phyloP scores from a whole-genome alignment of 129 eudicot genomes.

The Rutidosis leptorrhynchoides region DNA sequence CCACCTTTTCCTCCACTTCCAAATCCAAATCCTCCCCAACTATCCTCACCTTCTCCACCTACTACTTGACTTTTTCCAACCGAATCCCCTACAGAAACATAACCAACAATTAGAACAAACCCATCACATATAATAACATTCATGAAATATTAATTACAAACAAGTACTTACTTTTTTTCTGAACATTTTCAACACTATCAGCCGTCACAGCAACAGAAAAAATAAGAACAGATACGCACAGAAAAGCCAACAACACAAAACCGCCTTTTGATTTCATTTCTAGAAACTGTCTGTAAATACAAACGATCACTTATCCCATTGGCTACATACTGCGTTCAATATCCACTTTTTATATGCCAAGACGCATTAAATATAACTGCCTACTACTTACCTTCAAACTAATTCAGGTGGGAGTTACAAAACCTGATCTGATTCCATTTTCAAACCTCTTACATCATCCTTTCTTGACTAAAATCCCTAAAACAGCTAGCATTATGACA shows the following conservation, averaged over 20 bases:
- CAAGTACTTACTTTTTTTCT: slow-evolving; percentile 23
- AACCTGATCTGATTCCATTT: slow-evolving; percentile 20
- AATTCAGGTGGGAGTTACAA: slow-evolving; percentile 28
- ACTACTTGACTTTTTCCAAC: slow-evolving; percentile 11
- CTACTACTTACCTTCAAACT: slow-evolving; percentile 24
- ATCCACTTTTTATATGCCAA: slow-evolving; percentile 15
- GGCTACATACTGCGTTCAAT: background rate
- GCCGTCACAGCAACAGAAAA: slow-evolving; percentile 11
- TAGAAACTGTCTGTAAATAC: background rate
- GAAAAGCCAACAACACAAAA: slow-evolving; percentile 12
- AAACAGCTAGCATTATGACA: slow-evolving; percentile 3
- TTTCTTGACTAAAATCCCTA: slow-evolving; percentile 21
- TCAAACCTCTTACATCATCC: slow-evolving; percentile 27
- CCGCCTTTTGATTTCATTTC: slow-evolving; percentile 32
- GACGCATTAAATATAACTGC: slow-evolving; percentile 25
- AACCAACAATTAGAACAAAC: slow-evolving; percentile 14
- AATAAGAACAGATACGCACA: slow-evolving; percentile 25
- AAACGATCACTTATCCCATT: slow-evolving; percentile 6
- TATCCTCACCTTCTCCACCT: slow-evolving; percentile 27
- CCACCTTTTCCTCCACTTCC: slow-evolving; percentile 34
- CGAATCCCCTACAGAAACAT: slow-evolving; percentile 22
- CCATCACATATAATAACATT: slow-evolving; percentile 18
- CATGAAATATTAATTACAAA: slow-evolving; percentile 15
- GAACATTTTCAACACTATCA: slow-evolving; percentile 18
- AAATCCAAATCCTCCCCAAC: slow-evolving; percentile 29